These are phyloP conservation scores for Dichomitus squalens DNA, from an alignment of 1,284 basidiomycete species.

Conservation along the genomic window DNA sequence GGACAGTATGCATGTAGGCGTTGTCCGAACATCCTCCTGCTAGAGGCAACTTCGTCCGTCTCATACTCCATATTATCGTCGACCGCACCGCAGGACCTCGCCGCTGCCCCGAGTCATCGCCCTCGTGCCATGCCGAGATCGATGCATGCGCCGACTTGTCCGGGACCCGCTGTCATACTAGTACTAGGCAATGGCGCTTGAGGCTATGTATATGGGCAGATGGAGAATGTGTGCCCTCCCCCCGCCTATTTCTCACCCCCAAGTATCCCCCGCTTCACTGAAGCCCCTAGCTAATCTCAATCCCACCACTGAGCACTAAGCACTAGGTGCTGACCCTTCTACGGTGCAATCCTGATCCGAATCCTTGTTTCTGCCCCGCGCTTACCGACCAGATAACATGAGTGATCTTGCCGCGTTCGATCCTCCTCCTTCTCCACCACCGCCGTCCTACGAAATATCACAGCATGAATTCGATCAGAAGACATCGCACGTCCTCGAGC, in stretches of 20 bases:
- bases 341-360: not conserved
- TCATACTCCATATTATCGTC: no score
- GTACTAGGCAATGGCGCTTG: conserved; percentile 13
- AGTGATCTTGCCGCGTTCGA: conserved; percentile 13
- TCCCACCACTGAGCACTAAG: no score
- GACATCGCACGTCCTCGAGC: conserved; percentile 43
- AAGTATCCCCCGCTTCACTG: not conserved
- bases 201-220: conserved; percentile 20
- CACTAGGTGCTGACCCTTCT: not conserved
- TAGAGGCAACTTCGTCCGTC: no score
- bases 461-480: conserved; percentile 62
- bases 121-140: not conserved
- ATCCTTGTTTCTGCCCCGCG: not conserved
- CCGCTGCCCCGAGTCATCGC: not conserved
- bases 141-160: not conserved
- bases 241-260: not conserved
- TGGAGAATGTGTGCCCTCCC: no score
- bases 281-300: not conserved
- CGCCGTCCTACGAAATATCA: conserved; percentile 52
- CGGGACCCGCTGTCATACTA: conserved; percentile 9
- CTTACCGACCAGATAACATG: conserved; percentile 2
- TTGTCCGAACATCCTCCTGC: no score
- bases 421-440: conserved; percentile 34
- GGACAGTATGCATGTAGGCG: no score
- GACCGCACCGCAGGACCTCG: not conserved